A percentile compares a stretch with the other conserved stretches of the same genome.
Evolutionary conservation across 2,329 filamentous ascomycete species (phyloP).

Genomic region (Colletotrichum camelliae): DNA sequence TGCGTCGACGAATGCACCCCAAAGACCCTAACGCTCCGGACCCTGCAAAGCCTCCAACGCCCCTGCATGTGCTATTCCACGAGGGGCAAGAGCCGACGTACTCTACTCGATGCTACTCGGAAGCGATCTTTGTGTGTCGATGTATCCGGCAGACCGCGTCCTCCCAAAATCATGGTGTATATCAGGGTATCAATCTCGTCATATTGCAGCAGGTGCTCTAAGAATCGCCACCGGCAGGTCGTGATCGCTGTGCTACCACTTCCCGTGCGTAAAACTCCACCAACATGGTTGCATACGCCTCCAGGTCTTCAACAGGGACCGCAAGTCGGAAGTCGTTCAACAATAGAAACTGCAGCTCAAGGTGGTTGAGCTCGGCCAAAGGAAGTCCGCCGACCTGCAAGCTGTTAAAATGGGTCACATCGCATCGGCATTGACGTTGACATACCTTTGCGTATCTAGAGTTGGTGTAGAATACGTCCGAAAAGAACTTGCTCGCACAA

Average conservation of each 20-base stretch:
- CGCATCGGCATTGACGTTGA: neutral
- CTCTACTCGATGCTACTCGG: neutral
- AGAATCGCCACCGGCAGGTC: conserved; percentile 8
- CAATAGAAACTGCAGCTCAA: conserved; percentile 94
- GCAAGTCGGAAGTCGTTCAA: conserved; percentile 96
- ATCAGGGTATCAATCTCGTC: conserved; percentile 23
- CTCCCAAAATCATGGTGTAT: neutral
- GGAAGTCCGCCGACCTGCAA: conserved; percentile 91
- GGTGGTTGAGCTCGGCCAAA: conserved; percentile 89
- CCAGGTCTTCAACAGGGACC: conserved; percentile 91
- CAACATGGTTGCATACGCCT: conserved; percentile 97
- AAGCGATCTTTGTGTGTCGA: neutral
- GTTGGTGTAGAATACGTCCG: conserved; percentile 98
- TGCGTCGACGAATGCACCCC: neutral
- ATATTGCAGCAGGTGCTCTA: conserved; percentile 1
- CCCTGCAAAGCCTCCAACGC: neutral
- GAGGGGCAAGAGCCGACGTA: neutral
- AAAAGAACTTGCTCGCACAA: conserved; percentile 99
- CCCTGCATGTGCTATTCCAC: neutral
- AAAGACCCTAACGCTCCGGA: neutral
- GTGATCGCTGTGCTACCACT: conserved; percentile 60
- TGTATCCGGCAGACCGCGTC: neutral
- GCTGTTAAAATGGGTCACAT: neutral
- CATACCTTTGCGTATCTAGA: conserved; percentile 97
- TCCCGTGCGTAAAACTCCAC: conserved; percentile 97